These are phyloP conservation scores for Fomitopsis schrenkii DNA, from an alignment of 1,284 basidiomycete species.

Conservation along the genomic window DNA sequence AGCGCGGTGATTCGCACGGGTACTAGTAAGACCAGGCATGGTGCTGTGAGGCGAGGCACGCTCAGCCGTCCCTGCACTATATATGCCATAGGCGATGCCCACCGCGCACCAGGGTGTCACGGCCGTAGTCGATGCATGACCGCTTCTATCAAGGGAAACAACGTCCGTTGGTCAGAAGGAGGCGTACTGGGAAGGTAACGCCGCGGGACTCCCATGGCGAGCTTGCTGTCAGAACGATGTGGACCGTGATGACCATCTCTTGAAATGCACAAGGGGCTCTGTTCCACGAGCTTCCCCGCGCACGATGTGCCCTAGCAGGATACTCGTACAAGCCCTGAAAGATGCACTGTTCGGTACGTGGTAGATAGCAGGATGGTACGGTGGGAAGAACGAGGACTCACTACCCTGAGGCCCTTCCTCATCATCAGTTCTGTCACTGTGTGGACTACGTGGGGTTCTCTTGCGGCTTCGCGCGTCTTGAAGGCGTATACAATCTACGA, in stretches of 20 bases:
- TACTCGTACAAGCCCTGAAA: too few relatives aligned
- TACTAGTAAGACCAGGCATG: background rate
- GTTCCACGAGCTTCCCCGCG: too few relatives aligned
- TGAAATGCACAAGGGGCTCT: background rate
- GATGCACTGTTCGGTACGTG: too few relatives aligned
- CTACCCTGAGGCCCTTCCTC: too few relatives aligned
- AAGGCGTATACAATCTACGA: too few relatives aligned
- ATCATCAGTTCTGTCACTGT: too few relatives aligned
- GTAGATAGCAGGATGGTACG: too few relatives aligned
- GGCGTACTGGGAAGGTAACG: background rate
- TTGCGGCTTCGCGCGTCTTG: too few relatives aligned
- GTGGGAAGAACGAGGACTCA: too few relatives aligned
- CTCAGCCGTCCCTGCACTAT: background rate
- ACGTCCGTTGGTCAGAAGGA: background rate
- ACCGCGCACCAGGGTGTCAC: background rate
- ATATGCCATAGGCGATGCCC: background rate
- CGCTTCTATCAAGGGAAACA: background rate
- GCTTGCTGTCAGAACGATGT: background rate
- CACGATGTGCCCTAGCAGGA: too few relatives aligned
- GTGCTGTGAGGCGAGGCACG: background rate
- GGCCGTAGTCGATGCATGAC: background rate
- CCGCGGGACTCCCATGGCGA: background rate
- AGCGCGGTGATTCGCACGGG: conserved; percentile 8
- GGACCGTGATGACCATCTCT: background rate
- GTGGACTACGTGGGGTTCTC: too few relatives aligned